A percentile compares a stretch with the other conserved stretches of the same genome.
Evolutionary conservation across 2,329 filamentous ascomycete genomes (phyloP).

Genomic region (Diplodia seriata): DNA sequence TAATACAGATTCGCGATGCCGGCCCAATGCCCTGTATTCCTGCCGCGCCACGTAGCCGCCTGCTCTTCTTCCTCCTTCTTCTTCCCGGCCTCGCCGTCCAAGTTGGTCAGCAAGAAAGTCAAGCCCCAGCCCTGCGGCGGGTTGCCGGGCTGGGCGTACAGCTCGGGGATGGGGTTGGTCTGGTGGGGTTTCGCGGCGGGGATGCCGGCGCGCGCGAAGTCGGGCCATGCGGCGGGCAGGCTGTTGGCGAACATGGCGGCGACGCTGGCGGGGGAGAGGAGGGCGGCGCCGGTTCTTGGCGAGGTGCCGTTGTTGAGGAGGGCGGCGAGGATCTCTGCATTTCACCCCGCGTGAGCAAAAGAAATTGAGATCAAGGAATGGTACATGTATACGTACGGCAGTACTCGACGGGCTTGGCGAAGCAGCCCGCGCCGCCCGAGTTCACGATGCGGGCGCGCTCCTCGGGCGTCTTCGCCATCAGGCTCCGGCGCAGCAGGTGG

Average conservation of each 20-base stretch:
- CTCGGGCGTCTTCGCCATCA: conserved; percentile 54
- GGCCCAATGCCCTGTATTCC: conserved; percentile 63
- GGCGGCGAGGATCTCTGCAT: conserved; percentile 63
- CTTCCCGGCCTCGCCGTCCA: conserved; percentile 12
- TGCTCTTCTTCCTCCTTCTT: too few species aligned
- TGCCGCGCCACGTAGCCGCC: conserved; percentile 15
- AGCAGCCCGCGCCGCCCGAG: conserved; percentile 68
- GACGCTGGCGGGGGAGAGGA: conserved; percentile 65
- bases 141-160: conserved; percentile 57
- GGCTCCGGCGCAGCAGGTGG: conserved; percentile 58
- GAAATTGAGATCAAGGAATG: background rate
- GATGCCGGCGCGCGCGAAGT: conserved; percentile 58
- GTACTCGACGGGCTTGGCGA: conserved; percentile 66
- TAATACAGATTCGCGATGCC: conserved; percentile 67
- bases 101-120: conserved; percentile 60
- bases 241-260: conserved; percentile 71
- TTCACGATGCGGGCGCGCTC: conserved; percentile 60
- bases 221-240: conserved; percentile 58
- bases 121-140: conserved; percentile 71
- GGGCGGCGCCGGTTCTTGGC: conserved; percentile 60
- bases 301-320: conserved; percentile 70
- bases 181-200: conserved; percentile 58
- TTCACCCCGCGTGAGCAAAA: background rate
- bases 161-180: conserved; percentile 56
- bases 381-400: conserved; percentile 52